These are phyloP conservation scores for Diaporthe humulicola DNA, from an alignment of 2,329 filamentous ascomycete genomes.

Conservation along the genomic window DNA sequence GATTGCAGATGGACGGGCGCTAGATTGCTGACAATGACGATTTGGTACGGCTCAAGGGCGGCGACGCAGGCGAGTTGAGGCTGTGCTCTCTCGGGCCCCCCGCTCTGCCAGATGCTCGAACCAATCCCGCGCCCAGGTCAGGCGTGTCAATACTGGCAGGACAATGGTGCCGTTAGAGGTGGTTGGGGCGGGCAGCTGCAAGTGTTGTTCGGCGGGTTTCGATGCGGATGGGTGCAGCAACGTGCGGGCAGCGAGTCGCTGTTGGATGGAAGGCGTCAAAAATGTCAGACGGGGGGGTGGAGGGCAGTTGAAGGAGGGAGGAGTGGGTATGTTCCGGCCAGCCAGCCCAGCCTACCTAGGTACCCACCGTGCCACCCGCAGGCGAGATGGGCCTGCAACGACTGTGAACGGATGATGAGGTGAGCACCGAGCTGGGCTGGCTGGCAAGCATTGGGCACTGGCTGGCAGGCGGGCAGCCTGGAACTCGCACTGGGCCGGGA, in stretches of 20 bases:
- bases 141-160: constrained; percentile 18
- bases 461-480: not conserved
- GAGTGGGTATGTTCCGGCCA: constrained; percentile 27
- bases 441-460: constrained; percentile 5
- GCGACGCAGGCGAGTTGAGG: constrained; percentile 39
- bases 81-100: constrained; percentile 39
- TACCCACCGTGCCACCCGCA: too few species aligned
- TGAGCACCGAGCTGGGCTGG: not conserved
- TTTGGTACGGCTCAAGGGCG: constrained; percentile 31
- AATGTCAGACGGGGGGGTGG: constrained; percentile 26
- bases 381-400: constrained; percentile 18
- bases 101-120: constrained; percentile 36
- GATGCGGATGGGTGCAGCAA: constrained; percentile 30
- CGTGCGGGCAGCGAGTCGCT: constrained; percentile 25
- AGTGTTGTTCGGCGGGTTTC: constrained; percentile 1
- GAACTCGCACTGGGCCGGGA: constrained; percentile 9
- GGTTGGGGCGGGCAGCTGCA: constrained; percentile 2
- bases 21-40: constrained; percentile 38
- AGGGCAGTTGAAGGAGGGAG: constrained; percentile 21
- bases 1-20: constrained; percentile 27
- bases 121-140: constrained; percentile 38
- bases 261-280: constrained; percentile 30
- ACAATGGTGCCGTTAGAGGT: not conserved
- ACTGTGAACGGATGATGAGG: constrained; percentile 7
- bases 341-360: too few species aligned